Evolutionary conservation across 495 filamentous ascomycete genomes (phyloP), one percentile per base, ranked within the genome.

Genomic region (Apiosordaria backusii): DNA sequence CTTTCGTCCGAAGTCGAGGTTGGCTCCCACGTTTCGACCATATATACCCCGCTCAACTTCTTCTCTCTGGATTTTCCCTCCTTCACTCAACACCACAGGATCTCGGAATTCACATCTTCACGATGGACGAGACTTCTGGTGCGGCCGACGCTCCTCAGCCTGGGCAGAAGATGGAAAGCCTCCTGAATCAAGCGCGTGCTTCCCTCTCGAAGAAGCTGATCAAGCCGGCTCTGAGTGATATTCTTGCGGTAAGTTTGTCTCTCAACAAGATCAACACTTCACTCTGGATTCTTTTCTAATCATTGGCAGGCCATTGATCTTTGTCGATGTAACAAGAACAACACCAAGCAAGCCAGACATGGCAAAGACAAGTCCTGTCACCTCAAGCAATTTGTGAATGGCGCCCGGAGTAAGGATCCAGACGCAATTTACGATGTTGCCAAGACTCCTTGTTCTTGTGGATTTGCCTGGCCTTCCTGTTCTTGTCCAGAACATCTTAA

Each of bases 311-410:
- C 62, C 19, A 53, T 71, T 53, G 65, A 62, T 50, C n/a, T 54
- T 21, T 72, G 72, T 64, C 64, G 50, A 3, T 72, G 73, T 58
- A 50, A 60, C 21, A 60, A 66, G 9, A 29, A 25, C 19, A 40
- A 50, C 35, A 52, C 53, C 18, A 23, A 50, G 0, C 58, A 58
- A 23, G 4, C n/a, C n/a, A 59, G 64, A 50, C 74, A 76, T 57
- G 57, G 45, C 2, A 70, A 68, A 18, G 71, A 75, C 62, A 75
- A 73, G 60, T 65, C 71, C 13, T 76, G 74, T 29, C 60, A 73
- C 61, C 68, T 73, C 23, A 27, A 5, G 7, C 72, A 76, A 25
- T 74, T 67, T 55, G 50, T 68, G 5, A 23, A 18, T 0, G 70
- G 70, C 29, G 27, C 72, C 22, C 19, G 64, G 24, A 61, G 24